These are phyloP conservation scores for Saccharomycopsis olivae DNA, from an alignment of 805 yeast genomes.

Conservation along the genomic window DNA sequence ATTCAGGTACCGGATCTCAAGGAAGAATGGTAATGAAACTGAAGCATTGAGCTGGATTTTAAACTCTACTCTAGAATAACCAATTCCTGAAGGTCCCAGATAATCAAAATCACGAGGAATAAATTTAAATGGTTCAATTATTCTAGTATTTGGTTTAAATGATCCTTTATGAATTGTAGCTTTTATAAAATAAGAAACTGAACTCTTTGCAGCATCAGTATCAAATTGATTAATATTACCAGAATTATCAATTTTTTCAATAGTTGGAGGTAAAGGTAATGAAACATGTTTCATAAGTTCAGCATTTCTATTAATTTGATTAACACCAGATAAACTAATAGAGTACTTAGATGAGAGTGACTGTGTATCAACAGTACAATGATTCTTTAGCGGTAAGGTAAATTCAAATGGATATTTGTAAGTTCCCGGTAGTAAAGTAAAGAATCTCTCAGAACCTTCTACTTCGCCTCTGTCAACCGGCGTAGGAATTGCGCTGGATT, in stretches of 20 bases:
- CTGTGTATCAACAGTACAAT: conserved; percentile 8
- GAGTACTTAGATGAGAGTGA: conserved; percentile 3
- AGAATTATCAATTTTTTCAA: conserved; percentile 2
- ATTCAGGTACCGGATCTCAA: conserved; percentile 5
- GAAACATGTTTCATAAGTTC: conserved; percentile 13
- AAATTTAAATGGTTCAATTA: conserved; percentile 5
- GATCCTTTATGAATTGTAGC: conserved; percentile 13
- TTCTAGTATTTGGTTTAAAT: conserved; percentile 6
- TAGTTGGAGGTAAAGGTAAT: conserved; percentile 8
- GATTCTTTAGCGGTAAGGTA: conserved; percentile 15
- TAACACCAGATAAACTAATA: not conserved
- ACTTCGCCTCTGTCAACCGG: not conserved
- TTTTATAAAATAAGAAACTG: conserved; percentile 11
- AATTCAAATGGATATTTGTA: conserved; percentile 14
- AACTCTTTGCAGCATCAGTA: not conserved
- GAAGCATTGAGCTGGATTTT: no score
- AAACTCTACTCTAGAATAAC: no score
- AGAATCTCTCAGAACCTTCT: not conserved
- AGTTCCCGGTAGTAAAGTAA: conserved; percentile 11
- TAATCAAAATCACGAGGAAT: conserved; percentile 4
- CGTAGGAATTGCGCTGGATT: not conserved
- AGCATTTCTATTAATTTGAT: not conserved
- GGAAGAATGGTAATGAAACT: conserved; percentile 10
- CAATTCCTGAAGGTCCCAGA: not conserved
- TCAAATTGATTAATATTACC: not conserved